A percentile compares a stretch with the other conserved stretches of the same genome.
Evolutionary conservation across 257 asterid species (phyloP).

Genomic region (Solanum bulbocastanum): DNA sequence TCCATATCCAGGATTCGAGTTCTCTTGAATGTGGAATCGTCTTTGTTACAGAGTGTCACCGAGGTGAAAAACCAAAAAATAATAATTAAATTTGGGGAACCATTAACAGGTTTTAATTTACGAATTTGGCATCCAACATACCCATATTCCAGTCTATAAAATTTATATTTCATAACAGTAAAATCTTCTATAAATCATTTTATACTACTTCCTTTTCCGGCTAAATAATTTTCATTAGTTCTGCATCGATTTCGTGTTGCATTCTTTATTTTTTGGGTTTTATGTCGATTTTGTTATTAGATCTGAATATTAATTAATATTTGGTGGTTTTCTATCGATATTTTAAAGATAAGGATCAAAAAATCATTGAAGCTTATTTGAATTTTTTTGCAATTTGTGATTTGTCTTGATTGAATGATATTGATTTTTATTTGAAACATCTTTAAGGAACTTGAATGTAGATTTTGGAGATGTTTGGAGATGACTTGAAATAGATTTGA

Average conservation of each 20-base stretch:
- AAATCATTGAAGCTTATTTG: background rate
- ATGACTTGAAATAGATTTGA: background rate
- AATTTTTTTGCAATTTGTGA: background rate
- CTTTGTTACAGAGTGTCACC: background rate
- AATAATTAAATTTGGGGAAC: too few species aligned
- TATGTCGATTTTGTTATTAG: too few species aligned
- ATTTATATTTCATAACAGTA: too few species aligned
- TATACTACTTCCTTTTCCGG: background rate
- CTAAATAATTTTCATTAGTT: background rate
- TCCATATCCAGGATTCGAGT: too few species aligned
- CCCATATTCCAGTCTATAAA: too few species aligned
- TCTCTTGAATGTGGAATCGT: rapidly evolving
- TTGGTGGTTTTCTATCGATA: background rate
- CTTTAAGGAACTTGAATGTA: background rate
- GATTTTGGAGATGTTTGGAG: background rate
- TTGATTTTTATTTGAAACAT: background rate
- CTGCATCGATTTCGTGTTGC: background rate
- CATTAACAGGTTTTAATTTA: too few species aligned
- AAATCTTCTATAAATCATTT: background rate
- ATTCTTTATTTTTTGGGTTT: too few species aligned
- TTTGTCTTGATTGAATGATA: background rate
- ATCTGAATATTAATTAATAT: too few species aligned
- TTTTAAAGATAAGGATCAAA: too few species aligned
- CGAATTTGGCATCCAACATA: too few species aligned
- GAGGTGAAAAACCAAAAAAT: too few species aligned